Conservation (phyloP, 139 green algal genomes). For the Dunaliella primolecta region DNA sequence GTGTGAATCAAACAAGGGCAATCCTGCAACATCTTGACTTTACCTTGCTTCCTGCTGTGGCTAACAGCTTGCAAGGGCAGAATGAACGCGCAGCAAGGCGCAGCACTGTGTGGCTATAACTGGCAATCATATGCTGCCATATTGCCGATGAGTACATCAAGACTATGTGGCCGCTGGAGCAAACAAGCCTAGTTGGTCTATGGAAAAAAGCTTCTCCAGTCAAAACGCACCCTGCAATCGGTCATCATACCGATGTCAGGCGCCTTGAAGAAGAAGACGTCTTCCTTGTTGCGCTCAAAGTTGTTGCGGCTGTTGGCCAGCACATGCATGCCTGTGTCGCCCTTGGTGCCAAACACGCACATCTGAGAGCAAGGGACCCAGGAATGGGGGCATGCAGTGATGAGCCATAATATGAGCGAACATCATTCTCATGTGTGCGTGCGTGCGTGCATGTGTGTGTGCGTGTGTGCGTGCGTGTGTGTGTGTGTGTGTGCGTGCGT, state of each 20-base stretch:
- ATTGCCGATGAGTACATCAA: background rate
- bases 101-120: background rate
- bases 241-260: slow-evolving; percentile 42
- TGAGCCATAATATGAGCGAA: too few relatives aligned
- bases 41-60: background rate
- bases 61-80: too few relatives aligned
- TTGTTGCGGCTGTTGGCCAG: slow-evolving; percentile 35
- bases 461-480: background rate
- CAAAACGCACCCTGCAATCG: slow-evolving; percentile 25
- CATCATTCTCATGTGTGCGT: background rate
- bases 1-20: background rate
- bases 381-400: too few relatives aligned
- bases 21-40: background rate
- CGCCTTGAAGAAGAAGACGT: slow-evolving; percentile 50
- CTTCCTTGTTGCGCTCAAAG: slow-evolving; percentile 41
- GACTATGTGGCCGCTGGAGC: too few relatives aligned
- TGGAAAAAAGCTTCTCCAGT: too few relatives aligned
- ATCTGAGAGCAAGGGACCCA: slow-evolving; percentile 10
- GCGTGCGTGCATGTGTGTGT: background rate
- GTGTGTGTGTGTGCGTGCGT: slow-evolving; percentile 1
- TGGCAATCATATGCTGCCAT: background rate
- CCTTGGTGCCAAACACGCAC: slow-evolving; percentile 37
- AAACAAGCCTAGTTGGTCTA: too few relatives aligned
- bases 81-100: background rate
- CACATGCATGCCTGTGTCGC: slow-evolving; percentile 31